Evolutionary conservation across 257 asterid species (phyloP), one percentile per base, ranked within the genome.

Genomic region (Prunella vulgaris): DNA sequence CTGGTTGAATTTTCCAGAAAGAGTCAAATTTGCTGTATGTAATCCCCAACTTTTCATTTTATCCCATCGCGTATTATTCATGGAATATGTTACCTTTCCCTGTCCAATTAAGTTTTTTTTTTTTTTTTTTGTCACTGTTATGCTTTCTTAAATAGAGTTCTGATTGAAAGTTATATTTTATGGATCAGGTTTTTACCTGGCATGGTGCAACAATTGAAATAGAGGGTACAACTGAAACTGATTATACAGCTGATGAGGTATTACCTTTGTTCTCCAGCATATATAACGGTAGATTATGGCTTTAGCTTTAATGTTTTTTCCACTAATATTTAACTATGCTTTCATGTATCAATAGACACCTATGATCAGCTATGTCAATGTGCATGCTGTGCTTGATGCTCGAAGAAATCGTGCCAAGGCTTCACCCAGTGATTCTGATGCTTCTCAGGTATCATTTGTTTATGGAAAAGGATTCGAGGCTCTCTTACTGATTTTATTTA

Each of bases 211-310:
- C 93, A 24, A 83, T 94, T 74, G 97, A 94, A 79, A 72, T 91
- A 81, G 97, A 94, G 46, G 99, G 97, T 74, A 60, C 83, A 30
- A 82, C 97, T 44, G 97, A 93, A 86, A 89, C 97, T 37, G 96
- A 91, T 71, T 91, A 93, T 78, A 89, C 92, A 53, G 97, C 97
- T 25, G 99, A 94, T 70, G 97, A 94, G 96, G 97, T 94, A 79
- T 63, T 58, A 1, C 32, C 17, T 7, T 35, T 22, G 24, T 71
- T 73, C 20, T 75, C 30, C 9, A 64, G 33, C 57, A 32, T 51
- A 14, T 13, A 12, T 32, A 7, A 8, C 46, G 60, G 20, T 58
- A 35, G 2, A 12, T n/a, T n/a, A n/a, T n/a, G 10, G 10, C 22
- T 48, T 40, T 12, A 57, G 44, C 58, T 7, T 42, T 14, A 17